A percentile compares a stretch with the other conserved stretches of the same genome.
Conservation (phyloP, 345 rosid species). For the Citrus cavaleriei region DNA sequence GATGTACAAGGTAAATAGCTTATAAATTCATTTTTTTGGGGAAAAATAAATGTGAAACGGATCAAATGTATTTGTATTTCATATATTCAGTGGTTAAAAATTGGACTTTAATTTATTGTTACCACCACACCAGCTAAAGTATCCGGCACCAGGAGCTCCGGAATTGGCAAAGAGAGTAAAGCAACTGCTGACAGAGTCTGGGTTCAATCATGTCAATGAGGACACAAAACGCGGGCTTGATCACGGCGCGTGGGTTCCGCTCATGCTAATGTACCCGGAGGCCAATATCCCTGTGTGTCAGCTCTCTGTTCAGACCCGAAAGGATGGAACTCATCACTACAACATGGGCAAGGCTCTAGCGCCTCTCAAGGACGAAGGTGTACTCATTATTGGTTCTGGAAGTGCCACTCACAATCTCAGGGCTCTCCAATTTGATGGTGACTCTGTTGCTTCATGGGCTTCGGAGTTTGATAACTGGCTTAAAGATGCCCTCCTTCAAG, state of each 20-base stretch:
- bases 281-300: slow-evolving; percentile 81
- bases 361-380: slow-evolving; percentile 78
- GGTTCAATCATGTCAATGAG: slow-evolving; percentile 52
- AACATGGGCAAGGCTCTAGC: slow-evolving; percentile 89
- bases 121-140: slow-evolving; percentile 51
- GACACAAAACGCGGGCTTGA: slow-evolving; percentile 77
- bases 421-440: slow-evolving; percentile 19
- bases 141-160: slow-evolving; percentile 90
- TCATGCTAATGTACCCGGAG: slow-evolving; percentile 94
- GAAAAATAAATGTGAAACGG: too few relatives aligned
- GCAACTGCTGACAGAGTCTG: slow-evolving; percentile 54
- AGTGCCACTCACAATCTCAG: slow-evolving; percentile 75
- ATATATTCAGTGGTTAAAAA: too few relatives aligned
- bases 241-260: slow-evolving; percentile 96
- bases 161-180: slow-evolving; percentile 73
- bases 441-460: slow-evolving; percentile 62
- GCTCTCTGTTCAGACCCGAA: slow-evolving; percentile 65
- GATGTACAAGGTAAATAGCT: slow-evolving; percentile 59
- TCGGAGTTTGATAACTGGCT: slow-evolving; percentile 81
- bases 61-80: too few relatives aligned
- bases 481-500: slow-evolving; percentile 65
- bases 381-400: slow-evolving; percentile 87
- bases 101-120: too few relatives aligned
- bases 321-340: slow-evolving; percentile 63
- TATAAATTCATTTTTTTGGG: too few relatives aligned